Evolutionary conservation across 768 basidiomycete species (phyloP).

Genomic region (Tephrocybe sp.): DNA sequence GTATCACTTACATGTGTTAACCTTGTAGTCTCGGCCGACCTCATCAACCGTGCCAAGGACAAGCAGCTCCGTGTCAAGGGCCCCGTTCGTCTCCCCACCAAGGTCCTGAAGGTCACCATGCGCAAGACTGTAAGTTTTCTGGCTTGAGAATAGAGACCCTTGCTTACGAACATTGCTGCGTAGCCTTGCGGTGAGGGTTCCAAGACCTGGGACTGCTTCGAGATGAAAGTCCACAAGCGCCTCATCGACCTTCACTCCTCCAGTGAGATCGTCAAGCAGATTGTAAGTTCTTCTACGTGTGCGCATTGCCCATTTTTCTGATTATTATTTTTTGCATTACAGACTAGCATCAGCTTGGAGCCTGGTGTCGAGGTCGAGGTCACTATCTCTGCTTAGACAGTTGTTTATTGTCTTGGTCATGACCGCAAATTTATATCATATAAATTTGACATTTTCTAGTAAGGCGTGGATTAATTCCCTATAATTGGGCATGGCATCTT

Average conservation of each 20-base stretch:
- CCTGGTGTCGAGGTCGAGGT: conserved; percentile 99
- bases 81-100: conserved; percentile 97
- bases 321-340: conserved; percentile 10
- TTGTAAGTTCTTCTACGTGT: conserved; percentile 57
- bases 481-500: too few relatives aligned
- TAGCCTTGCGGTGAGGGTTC: conserved; percentile 99
- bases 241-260: conserved; percentile 99
- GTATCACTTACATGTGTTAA: neutral
- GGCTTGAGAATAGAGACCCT: neutral
- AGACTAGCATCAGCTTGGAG: conserved; percentile 99
- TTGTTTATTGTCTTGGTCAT: neutral
- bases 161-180: neutral
- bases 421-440: too few relatives aligned
- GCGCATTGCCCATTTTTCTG: neutral
- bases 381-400: conserved; percentile 76
- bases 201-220: conserved; percentile 99
- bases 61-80: conserved; percentile 99
- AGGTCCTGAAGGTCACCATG: conserved; percentile 98
- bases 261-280: conserved; percentile 99
- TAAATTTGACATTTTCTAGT: too few relatives aligned
- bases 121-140: conserved; percentile 83
- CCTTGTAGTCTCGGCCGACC: conserved; percentile 80
- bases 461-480: too few relatives aligned
- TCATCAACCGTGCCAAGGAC: conserved; percentile 99
- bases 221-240: conserved; percentile 99